These are phyloP conservation scores for Pythium brassicae DNA, from an alignment of 352 stramenopile species.

Conservation along the genomic window DNA sequence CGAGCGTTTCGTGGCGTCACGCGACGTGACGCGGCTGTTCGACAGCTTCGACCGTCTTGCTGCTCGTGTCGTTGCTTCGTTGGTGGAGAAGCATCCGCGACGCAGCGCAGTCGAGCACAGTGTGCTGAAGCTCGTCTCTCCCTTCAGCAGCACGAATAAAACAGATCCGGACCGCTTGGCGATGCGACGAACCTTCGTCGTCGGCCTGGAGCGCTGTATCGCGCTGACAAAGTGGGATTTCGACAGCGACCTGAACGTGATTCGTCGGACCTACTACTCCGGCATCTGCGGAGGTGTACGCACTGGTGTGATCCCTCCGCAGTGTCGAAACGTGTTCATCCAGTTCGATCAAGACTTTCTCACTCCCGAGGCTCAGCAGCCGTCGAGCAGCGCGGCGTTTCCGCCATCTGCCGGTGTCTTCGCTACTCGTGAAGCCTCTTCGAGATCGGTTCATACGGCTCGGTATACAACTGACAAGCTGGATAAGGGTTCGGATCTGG, in stretches of 20 bases:
- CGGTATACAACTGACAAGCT: not conserved
- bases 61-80: slow-evolving; percentile 10
- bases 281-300: slow-evolving; percentile 30
- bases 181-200: slow-evolving; percentile 6
- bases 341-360: slow-evolving; percentile 35
- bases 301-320: slow-evolving; percentile 34
- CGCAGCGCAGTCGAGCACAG: not conserved
- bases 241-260: slow-evolving; percentile 28
- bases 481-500: not conserved
- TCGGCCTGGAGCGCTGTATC: slow-evolving; percentile 22
- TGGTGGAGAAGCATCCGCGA: slow-evolving; percentile 22
- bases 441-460: not conserved
- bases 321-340: slow-evolving; percentile 28
- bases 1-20: not conserved
- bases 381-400: not conserved
- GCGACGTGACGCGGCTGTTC: not conserved
- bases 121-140: too few relatives aligned
- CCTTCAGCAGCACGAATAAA: not conserved
- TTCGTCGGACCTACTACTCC: slow-evolving; percentile 35
- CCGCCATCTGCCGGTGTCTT: not conserved
- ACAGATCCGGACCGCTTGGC: not conserved
- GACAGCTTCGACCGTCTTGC: slow-evolving; percentile 24
- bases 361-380: not conserved
- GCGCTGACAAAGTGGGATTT: slow-evolving; percentile 40
- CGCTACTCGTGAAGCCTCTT: not conserved